A percentile compares a stretch with the other conserved stretches of the same genome.
phyloP scores from a whole-genome alignment of 768 basidiomycete genomes.

The Amyloporia xantha region DNA sequence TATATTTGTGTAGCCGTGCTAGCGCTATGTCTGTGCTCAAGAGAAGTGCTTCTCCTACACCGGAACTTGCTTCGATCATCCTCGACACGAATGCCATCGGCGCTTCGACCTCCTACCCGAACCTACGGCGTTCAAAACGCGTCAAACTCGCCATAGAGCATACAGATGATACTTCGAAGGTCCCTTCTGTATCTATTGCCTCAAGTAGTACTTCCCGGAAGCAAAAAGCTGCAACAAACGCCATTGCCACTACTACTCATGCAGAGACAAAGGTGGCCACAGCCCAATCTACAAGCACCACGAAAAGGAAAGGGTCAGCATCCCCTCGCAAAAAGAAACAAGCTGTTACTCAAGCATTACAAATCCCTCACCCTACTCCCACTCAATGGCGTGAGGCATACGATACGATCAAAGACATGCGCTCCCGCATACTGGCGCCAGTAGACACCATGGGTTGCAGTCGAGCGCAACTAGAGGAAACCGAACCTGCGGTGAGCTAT shows the following conservation, averaged over 20 bases:
- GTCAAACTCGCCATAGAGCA: background rate
- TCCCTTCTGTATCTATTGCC: background rate
- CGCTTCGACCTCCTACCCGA: background rate
- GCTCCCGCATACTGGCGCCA: slow-evolving; percentile 64
- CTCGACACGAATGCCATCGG: background rate
- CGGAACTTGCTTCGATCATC: background rate
- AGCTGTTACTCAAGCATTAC: slow-evolving; percentile 9
- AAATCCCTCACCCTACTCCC: slow-evolving; percentile 15
- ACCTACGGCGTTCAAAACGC: slow-evolving; percentile 4
- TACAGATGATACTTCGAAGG: background rate
- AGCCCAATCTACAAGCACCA: background rate
- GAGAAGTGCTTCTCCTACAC: slow-evolving; percentile 3
- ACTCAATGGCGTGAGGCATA: slow-evolving; percentile 41
- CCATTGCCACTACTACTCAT: background rate
- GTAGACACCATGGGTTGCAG: slow-evolving; percentile 94
- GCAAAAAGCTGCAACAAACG: too few species aligned
- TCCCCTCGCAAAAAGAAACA: slow-evolving; percentile 14
- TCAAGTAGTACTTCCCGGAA: background rate
- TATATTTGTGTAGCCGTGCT: too few species aligned
- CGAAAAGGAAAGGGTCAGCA: background rate
- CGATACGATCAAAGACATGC: slow-evolving; percentile 69
- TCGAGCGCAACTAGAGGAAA: slow-evolving; percentile 55
- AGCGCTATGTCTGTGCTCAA: background rate
- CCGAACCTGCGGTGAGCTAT: slow-evolving; percentile 54
- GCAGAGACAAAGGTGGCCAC: background rate